These are phyloP conservation scores for Turritis glabra DNA, from an alignment of 345 rosid genomes.

Conservation along the genomic window DNA sequence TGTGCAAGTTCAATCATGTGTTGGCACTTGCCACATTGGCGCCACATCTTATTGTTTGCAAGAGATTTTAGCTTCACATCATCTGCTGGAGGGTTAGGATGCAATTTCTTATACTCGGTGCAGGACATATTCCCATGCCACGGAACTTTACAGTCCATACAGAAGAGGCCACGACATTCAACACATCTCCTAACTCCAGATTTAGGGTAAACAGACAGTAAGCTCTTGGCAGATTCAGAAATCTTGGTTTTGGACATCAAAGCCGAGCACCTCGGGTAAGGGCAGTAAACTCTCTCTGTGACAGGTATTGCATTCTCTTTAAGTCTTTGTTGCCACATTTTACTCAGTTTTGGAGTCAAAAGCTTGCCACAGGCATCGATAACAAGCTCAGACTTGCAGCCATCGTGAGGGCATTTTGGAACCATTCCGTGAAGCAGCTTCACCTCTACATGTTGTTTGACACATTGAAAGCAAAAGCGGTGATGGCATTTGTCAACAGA, in stretches of 20 bases:
- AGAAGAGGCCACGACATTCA: conserved; percentile 60
- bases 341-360: conserved; percentile 57
- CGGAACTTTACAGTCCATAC: conserved; percentile 75
- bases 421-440: conserved; percentile 64
- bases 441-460: conserved; percentile 76
- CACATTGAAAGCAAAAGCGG: conserved; percentile 70
- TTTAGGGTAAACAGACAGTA: conserved; percentile 28
- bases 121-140: conserved; percentile 71
- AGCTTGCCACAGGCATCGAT: conserved; percentile 57
- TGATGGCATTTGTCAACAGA: conserved; percentile 62
- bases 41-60: conserved; percentile 50
- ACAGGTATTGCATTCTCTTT: conserved; percentile 69
- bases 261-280: conserved; percentile 70
- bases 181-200: conserved; percentile 63
- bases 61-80: conserved; percentile 50
- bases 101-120: conserved; percentile 42
- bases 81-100: conserved; percentile 49
- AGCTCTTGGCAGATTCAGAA: conserved; percentile 38
- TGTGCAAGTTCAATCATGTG: conserved; percentile 55
- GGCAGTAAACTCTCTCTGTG: conserved; percentile 75
- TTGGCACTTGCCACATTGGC: conserved; percentile 53
- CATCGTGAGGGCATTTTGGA: conserved; percentile 73
- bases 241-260: conserved; percentile 69
- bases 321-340: conserved; percentile 50
- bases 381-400: conserved; percentile 57